Percentiles rank a stretch among this genome's conserved stretches.
phyloP scores from a whole-genome alignment of 116 monocot species.

The Thalassia testudinum region DNA sequence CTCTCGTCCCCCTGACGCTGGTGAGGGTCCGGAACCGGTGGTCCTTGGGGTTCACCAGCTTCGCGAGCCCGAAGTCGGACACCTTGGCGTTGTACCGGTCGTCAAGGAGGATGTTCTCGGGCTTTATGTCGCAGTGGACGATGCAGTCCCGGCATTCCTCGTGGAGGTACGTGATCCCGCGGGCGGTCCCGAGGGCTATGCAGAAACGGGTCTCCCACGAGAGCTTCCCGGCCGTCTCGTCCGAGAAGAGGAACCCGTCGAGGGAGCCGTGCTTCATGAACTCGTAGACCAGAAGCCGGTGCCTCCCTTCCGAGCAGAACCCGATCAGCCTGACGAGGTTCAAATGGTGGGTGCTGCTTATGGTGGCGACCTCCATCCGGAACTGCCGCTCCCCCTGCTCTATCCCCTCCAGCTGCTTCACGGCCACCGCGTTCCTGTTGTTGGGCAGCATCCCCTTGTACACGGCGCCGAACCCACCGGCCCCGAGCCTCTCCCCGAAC shows the following conservation, averaged over 20 bases:
- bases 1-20: constrained; percentile 61
- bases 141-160: constrained; percentile 91
- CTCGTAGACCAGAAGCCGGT: constrained; percentile 73
- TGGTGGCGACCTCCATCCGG: constrained; percentile 84
- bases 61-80: constrained; percentile 81
- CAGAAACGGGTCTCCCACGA: constrained; percentile 40
- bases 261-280: constrained; percentile 79
- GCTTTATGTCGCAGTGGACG: constrained; percentile 79
- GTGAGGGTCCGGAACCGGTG: constrained; percentile 48
- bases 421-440: constrained; percentile 49
- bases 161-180: constrained; percentile 71
- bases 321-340: constrained; percentile 77
- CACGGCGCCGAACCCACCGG: constrained; percentile 78
- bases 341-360: constrained; percentile 87
- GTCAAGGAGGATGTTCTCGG: constrained; percentile 79
- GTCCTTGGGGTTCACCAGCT: constrained; percentile 51
- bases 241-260: constrained; percentile 46
- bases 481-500: constrained; percentile 71
- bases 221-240: constrained; percentile 16
- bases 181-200: constrained; percentile 56
- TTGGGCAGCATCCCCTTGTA: constrained; percentile 40
- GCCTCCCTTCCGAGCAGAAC: constrained; percentile 76
- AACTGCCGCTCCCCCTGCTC: constrained; percentile 93
- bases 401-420: constrained; percentile 85
- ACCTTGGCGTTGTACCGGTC: constrained; percentile 73